These are phyloP conservation scores for Podospora pseudoanserina DNA, from an alignment of 495 filamentous ascomycete species.

Conservation along the genomic window DNA sequence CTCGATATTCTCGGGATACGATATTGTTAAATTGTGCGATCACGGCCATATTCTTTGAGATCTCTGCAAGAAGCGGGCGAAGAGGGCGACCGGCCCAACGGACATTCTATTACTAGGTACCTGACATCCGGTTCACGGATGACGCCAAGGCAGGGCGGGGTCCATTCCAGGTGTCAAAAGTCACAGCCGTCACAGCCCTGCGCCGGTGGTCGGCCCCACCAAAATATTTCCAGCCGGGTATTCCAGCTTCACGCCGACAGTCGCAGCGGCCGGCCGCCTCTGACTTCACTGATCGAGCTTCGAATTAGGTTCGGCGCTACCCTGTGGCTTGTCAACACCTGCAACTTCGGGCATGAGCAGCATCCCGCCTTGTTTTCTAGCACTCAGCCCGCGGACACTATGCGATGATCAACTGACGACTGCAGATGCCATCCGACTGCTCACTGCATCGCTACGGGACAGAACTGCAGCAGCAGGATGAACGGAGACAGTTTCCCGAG, in stretches of 20 bases:
- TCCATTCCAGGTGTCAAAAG: neutral
- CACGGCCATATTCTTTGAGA: neutral
- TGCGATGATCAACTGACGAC: neutral
- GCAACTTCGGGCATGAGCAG: neutral
- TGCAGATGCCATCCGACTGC: conserved; percentile 1
- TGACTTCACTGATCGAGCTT: neutral
- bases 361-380: neutral
- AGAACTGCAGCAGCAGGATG: neutral
- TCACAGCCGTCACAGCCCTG: neutral
- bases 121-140: neutral
- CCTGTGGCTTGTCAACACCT: neutral
- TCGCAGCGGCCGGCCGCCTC: neutral
- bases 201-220: neutral
- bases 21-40: neutral
- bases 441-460: neutral
- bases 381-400: neutral
- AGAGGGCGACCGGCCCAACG: neutral
- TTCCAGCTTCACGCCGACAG: neutral
- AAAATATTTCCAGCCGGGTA: neutral
- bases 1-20: neutral
- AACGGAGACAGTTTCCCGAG: neutral
- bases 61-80: neutral
- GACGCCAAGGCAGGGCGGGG: neutral
- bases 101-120: neutral
- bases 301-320: neutral